phyloP scores from a whole-genome alignment of 2,329 filamentous ascomycete genomes.

The Raffaelea albimanens region DNA sequence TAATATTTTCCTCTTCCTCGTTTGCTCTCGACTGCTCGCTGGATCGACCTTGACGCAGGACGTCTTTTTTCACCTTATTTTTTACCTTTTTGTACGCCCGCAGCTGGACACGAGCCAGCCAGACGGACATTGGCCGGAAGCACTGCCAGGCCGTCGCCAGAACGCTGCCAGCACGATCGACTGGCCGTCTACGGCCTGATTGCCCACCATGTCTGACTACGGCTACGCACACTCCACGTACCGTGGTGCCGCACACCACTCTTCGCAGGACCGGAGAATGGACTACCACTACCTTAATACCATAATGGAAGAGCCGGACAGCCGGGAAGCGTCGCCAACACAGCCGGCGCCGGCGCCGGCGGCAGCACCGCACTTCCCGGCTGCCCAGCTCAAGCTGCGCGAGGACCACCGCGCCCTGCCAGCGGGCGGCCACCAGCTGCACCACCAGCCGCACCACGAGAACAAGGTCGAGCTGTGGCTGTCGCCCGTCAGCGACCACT shows the following conservation, averaged over 20 bases:
- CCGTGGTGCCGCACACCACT: conserved; percentile 34
- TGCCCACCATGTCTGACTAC: conserved; percentile 40
- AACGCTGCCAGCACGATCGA: too few species aligned
- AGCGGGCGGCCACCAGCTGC: not conserved
- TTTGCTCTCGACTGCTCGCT: too few species aligned
- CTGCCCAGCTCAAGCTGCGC: conserved; percentile 26
- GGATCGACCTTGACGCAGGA: conserved; percentile 8
- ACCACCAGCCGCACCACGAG: conserved; percentile 16
- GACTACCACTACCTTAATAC: conserved; percentile 47
- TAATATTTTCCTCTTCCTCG: not conserved
- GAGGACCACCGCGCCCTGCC: conserved; percentile 24
- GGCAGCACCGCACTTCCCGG: not conserved
- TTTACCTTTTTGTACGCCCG: too few species aligned
- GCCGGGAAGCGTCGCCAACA: conserved; percentile 9
- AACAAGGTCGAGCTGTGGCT: conserved; percentile 50
- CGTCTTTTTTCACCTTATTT: not conserved
- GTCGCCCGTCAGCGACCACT: conserved; percentile 53
- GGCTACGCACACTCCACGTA: conserved; percentile 30
- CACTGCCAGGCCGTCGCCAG: not conserved
- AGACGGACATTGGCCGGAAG: too few species aligned
- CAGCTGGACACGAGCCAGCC: too few species aligned
- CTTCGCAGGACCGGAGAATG: conserved; percentile 47
- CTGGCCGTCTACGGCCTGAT: too few species aligned
- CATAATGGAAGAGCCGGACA: conserved; percentile 43
- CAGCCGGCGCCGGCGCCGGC: not conserved